Base-by-base conservation (phyloP, 2,329 filamentous ascomycete species). In the Stachybotrys echinatus region DNA sequence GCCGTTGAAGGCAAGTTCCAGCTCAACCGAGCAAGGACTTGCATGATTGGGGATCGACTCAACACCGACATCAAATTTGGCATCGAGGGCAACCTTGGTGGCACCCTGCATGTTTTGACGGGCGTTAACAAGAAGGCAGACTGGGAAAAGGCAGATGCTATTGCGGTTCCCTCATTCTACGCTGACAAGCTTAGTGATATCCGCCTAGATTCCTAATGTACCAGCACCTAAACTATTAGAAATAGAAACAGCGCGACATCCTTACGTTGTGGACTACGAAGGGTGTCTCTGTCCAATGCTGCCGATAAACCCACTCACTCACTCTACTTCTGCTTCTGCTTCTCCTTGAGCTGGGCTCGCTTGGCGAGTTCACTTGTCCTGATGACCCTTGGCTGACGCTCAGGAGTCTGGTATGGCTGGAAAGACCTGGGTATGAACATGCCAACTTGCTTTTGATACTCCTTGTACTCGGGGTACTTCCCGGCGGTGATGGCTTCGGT, bases 51-150 rank as follows among this genome's bases (percentile, higher is more conserved):
- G 6, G 94, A 99, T 68, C 80, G 94, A 23, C 74, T 96, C 55
- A 89, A 97, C 67, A 99, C 94, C 0, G 94, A 99, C 70, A 97
- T 99, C 65, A 85, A 88, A 66, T 99, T 99, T 66, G 94, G 94
- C 4, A 80, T 96, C 55, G 87, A 97, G 65, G 92, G 92, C 0
- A 86, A 87, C 56, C 77, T 99, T 23, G 94, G 94, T 18, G 94
- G 94, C 1, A 97, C 94, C 0, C 71, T 99, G 58, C 89, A 87
- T 38, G 94, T 99, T 5, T 73, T 96, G 67, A 96, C 92, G 1
- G 94, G 94, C 17, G 92, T 99, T 17, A 85, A 81, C 61, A 87
- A 87, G 70, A 90, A 92, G 70, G 87, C 87, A 49, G 88, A 96
- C 51, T 89, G 92, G 74, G 77, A 91, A 59, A 84, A 81, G 19